Evolutionary conservation across 2,329 filamentous ascomycete genomes (phyloP).

Genomic region (Amesomyces nigricolor): DNA sequence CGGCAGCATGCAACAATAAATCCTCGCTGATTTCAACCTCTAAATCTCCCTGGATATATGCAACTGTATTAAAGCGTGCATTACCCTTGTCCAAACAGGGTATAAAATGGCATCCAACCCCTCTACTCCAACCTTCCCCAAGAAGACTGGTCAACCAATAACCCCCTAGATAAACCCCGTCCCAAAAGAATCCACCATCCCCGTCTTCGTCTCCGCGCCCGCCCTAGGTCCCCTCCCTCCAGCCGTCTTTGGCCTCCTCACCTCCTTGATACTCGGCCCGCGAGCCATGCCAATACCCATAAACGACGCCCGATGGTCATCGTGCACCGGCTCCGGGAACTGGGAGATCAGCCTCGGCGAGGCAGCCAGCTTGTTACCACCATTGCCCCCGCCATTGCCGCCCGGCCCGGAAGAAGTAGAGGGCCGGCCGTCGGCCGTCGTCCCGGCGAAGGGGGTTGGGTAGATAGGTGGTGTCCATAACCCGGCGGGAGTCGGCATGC

Average conservation of each 20-base stretch:
- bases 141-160: not conserved
- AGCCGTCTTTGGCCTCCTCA: constrained; percentile 15
- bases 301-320: constrained; percentile 8
- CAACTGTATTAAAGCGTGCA: too few species aligned
- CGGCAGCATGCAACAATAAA: too few species aligned
- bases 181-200: constrained; percentile 32
- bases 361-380: constrained; percentile 5
- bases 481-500: not conserved
- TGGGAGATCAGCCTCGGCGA: constrained; percentile 18
- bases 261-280: constrained; percentile 29
- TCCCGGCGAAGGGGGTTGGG: not conserved
- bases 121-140: too few species aligned
- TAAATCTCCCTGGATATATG: too few species aligned
- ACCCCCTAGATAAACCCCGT: constrained; percentile 32
- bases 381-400: not conserved
- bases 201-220: constrained; percentile 2
- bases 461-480: constrained; percentile 23
- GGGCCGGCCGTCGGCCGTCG: constrained; percentile 15
- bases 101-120: too few species aligned
- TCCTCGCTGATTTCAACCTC: not conserved
- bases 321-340: constrained; percentile 6
- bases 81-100: too few species aligned
- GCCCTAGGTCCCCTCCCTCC: constrained; percentile 18
- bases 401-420: constrained; percentile 17
- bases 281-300: constrained; percentile 33